Base-by-base conservation (phyloP, 345 rosid genomes). In the Litchi chinensis region DNA sequence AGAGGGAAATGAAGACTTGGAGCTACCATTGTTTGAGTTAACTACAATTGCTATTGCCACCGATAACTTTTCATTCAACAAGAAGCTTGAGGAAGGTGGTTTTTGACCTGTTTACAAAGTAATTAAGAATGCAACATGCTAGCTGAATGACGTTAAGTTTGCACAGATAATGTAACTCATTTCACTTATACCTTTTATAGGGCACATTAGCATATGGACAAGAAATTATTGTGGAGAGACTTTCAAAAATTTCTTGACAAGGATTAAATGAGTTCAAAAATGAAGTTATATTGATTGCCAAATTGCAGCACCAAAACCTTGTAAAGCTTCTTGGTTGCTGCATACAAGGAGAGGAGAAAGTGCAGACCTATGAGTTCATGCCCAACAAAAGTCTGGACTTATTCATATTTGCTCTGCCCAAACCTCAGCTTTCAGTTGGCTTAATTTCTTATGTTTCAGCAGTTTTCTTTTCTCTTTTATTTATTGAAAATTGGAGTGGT, bases 191-290 rank as follows among this genome's bases (percentile, higher is more conserved):
- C 32, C 7, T 73, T 26, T 28, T 24, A 26, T 75, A 87, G 88
- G 90, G 90, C 16, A 70, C 12, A 16, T 52, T 87, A 24, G 8
- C 8, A 48, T 78, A 77, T 72, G 89, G 89, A 21, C 83, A 75
- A n/a, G 85, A 86, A 75, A 81, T 88, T 6, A 89, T 87, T 13
- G 86, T 88, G 70, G 86, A 88, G 77, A 82, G 87, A 83, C 85
- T 88, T 0, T 88, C 89, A 0, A 50, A 22, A 21, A 74, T 41
- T 72, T 87, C 90, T 4, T 82, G 88, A 28, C 88, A 87, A 76
- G 88, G 88, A 40, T 1, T 70, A 52, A 59, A 71, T 7, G 90
- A 87, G 78, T 87, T 87, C 79, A 87, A 71, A 73, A 87, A 85
- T 22, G 87, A 86, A 75, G 87, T 84, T 8, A 79, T 66, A 18